Evolutionary conservation across 306 rosid species (phyloP).

Genomic region (barrel medic (Medicago truncatula)): MtrunA17r5.0-ANR NC_053048.1:38466001-38466500

Average conservation of each 20-base stretch:
- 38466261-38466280: constrained; percentile 42
- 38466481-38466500: too few relatives aligned
- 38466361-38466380: constrained; percentile 40
- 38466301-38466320: constrained; percentile 42
- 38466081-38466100: constrained; percentile 51
- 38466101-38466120: constrained; percentile 57
- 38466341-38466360: constrained; percentile 50
- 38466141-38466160: constrained; percentile 49
- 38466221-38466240: constrained; percentile 56
- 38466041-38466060: constrained; percentile 31
- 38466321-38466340: constrained; percentile 31
- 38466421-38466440: background rate
- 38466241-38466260: constrained; percentile 57
- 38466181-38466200: constrained; percentile 50
- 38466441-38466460: background rate
- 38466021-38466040: constrained; percentile 46
- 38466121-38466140: constrained; percentile 56
- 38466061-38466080: constrained; percentile 43
- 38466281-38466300: constrained; percentile 37
- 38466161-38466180: constrained; percentile 47
- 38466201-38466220: constrained; percentile 58
- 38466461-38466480: background rate
- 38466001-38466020: constrained; percentile 48
- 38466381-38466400: constrained; percentile 11
- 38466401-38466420: background rate